These are phyloP conservation scores for Leptographium lundbergii DNA, from an alignment of 2,329 filamentous ascomycete genomes.

Conservation along the genomic window DNA sequence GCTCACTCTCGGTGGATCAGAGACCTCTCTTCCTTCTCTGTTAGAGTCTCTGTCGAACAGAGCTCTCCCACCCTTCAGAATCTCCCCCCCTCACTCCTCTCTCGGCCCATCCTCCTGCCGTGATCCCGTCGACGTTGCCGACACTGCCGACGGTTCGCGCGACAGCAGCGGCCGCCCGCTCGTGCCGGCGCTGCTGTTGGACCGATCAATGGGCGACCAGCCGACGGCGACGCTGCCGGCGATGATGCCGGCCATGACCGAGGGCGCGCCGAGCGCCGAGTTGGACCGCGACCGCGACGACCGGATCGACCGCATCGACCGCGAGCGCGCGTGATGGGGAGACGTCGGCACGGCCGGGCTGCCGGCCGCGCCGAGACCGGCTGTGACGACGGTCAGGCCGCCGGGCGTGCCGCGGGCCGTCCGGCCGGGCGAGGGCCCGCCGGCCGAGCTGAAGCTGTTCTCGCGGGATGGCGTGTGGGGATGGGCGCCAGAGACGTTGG, in stretches of 20 bases:
- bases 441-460: constrained; percentile 31
- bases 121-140: background rate
- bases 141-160: background rate
- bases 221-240: constrained; percentile 64
- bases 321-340: constrained; percentile 46
- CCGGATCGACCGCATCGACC: constrained; percentile 18
- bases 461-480: constrained; percentile 51
- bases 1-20: too few relatives aligned
- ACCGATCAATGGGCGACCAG: constrained; percentile 56
- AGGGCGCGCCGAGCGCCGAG: constrained; percentile 60
- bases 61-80: too few relatives aligned
- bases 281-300: constrained; percentile 54
- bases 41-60: too few relatives aligned
- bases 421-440: too few relatives aligned
- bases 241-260: constrained; percentile 74
- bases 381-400: background rate
- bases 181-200: constrained; percentile 21
- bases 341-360: constrained; percentile 23
- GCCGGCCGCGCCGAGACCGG: background rate
- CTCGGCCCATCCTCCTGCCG: too few relatives aligned
- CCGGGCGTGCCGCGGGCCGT: background rate
- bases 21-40: too few relatives aligned
- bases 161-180: constrained; percentile 13
- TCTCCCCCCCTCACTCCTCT: too few relatives aligned
- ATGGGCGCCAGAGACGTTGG: constrained; percentile 12